These are phyloP conservation scores for Rhododendron ferrugineum DNA, from an alignment of 148 eudicot genomes.

Conservation along the genomic window DNA sequence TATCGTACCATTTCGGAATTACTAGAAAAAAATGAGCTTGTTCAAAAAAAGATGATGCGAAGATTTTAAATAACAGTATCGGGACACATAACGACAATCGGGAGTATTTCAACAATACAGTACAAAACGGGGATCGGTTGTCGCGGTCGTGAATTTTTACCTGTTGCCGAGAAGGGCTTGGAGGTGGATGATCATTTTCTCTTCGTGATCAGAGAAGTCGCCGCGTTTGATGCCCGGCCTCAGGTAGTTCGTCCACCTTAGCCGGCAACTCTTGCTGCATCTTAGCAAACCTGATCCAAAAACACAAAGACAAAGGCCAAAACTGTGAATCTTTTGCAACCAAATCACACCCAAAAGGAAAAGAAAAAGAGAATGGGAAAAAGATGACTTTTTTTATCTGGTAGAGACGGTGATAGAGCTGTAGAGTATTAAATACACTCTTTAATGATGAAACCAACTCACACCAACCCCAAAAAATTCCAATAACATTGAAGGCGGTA, in stretches of 20 bases:
- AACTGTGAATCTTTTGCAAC: neutral
- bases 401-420: neutral
- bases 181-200: constrained; percentile 84
- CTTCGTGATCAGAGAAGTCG: constrained; percentile 71
- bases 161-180: constrained; percentile 91
- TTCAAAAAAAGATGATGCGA: no score
- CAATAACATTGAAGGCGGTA: neutral
- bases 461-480: constrained; percentile 9
- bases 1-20: no score
- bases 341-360: neutral
- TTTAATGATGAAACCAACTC: constrained; percentile 50
- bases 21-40: no score
- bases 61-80: neutral
- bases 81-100: no score
- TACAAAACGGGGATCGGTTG: no score
- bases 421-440: constrained; percentile 26
- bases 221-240: constrained; percentile 89
- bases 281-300: constrained; percentile 53
- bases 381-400: neutral
- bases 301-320: neutral
- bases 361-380: neutral
- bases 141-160: constrained; percentile 19
- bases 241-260: constrained; percentile 90
- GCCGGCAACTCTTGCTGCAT: constrained; percentile 91
- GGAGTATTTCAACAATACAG: no score